Evolutionary conservation across 2,329 filamentous ascomycete species (phyloP), one percentile per base, ranked within the genome.

Genomic region (Orbilia quercus): DNA sequence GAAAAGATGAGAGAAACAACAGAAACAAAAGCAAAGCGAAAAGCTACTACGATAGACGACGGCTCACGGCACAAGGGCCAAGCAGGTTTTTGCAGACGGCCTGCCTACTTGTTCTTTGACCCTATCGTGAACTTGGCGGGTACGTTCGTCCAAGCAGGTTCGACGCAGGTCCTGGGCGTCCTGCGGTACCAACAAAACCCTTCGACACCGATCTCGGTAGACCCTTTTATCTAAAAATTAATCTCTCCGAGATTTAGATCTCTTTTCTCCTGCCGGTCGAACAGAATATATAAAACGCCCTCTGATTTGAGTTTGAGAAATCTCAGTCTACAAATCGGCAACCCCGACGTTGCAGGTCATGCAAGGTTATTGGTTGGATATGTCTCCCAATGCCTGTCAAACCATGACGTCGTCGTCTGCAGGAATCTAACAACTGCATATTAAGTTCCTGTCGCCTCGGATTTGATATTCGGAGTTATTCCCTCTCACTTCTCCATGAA

Each of bases 391-490:
- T 65, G 66, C 59, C 54, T 64, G 64, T 69, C 54, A 60, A 40
- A 11, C 48, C 34, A 72, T 72, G 67, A 72, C 67, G 67, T 72
- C 58, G 67, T 55, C 47, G 28, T 31, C n/a, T 64, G 67, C 67
- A 72, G 67, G 34, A 67, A 50, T 54, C 45, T 18, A 65, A 65
- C 55, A 47, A 60, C 54, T 60, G 64, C 63, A 67, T 67, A 67
- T 67, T 31, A 31, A 67, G 31, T 55, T 18, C 31, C 36, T 66
- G 18, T 58, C 31, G 51, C 16, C 25, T 63, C 25, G 50, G 22
- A 51, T 53, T 59, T 55, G 25, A 23, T 45, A 47, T 9, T 45
- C 36, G n/a, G 6, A 16, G 36, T 40, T n/a, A n/a, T n/a, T n/a
- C n/a, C 28, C 28, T 9, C 28, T 31, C 28, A 40, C 36, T 40